These are phyloP conservation scores for Paraglomus brasilianum DNA, from an alignment of 192 early-diverging fungal genomes.

Conservation along the genomic window DNA sequence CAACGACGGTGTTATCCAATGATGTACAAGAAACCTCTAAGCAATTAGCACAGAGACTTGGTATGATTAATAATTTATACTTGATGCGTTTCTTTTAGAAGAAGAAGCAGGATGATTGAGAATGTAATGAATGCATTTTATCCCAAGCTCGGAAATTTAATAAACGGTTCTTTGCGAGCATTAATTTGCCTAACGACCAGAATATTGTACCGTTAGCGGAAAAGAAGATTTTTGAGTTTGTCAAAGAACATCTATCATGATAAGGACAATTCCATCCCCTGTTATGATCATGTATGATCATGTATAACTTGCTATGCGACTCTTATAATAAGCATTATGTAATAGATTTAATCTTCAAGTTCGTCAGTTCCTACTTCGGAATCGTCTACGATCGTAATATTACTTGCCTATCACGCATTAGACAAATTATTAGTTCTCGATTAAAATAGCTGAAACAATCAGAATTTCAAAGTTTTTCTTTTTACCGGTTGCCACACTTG, in stretches of 20 bases:
- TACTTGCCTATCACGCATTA: too few relatives aligned
- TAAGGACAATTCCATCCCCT: neutral
- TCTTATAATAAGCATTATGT: too few relatives aligned
- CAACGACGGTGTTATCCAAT: slow-evolving; percentile 15
- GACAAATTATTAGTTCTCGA: too few relatives aligned
- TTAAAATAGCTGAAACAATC: too few relatives aligned
- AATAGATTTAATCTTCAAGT: too few relatives aligned
- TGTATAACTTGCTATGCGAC: too few relatives aligned
- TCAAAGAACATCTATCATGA: neutral
- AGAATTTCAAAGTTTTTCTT: too few relatives aligned
- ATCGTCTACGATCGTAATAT: too few relatives aligned
- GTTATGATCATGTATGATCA: too few relatives aligned
- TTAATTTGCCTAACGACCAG: slow-evolving; percentile 21
- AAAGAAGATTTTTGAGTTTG: slow-evolving; percentile 13
- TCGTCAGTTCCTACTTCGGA: too few relatives aligned
- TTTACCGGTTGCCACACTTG: slow-evolving; percentile 98
- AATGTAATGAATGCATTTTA: neutral
- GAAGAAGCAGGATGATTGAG: too few relatives aligned
- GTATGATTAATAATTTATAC: neutral
- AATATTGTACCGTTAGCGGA: slow-evolving; percentile 9
- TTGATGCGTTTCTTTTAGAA: too few relatives aligned
- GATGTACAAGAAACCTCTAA: slow-evolving; percentile 27
- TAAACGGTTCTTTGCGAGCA: slow-evolving; percentile 29
- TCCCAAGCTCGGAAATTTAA: slow-evolving; percentile 25
- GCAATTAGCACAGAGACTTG: slow-evolving; percentile 27